These are phyloP conservation scores for Epichloe bromicola DNA, from an alignment of 2,329 filamentous ascomycete species.

Conservation along the genomic window DNA sequence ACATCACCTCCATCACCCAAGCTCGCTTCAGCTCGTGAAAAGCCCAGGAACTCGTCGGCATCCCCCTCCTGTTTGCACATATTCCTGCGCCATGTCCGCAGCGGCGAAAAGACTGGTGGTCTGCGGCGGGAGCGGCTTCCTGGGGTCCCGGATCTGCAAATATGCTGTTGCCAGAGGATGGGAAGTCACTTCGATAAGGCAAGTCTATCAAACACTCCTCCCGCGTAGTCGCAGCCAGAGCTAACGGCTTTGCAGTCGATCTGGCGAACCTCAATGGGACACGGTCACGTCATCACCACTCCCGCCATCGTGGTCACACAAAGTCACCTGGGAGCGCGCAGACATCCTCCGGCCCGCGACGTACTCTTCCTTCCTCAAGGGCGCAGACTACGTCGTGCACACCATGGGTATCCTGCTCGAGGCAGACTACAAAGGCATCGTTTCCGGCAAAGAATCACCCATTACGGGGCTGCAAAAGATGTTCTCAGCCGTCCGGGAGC, in stretches of 20 bases:
- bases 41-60: background rate
- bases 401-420: constrained; percentile 93
- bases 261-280: constrained; percentile 78
- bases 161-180: constrained; percentile 74
- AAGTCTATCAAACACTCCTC: background rate
- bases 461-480: constrained; percentile 65
- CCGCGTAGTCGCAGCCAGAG: background rate
- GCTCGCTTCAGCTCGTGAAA: background rate
- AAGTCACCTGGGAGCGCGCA: constrained; percentile 76
- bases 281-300: constrained; percentile 56
- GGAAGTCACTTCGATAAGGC: constrained; percentile 90
- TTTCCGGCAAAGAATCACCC: constrained; percentile 75
- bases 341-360: constrained; percentile 75
- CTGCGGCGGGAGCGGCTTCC: constrained; percentile 85
- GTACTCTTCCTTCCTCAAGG: constrained; percentile 63
- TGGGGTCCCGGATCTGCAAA: constrained; percentile 83
- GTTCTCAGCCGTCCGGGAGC: constrained; percentile 54
- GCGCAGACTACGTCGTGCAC: constrained; percentile 79
- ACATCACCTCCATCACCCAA: background rate
- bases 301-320: constrained; percentile 67
- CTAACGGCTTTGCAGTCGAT: constrained; percentile 48
- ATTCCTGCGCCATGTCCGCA: constrained; percentile 32
- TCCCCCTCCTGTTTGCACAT: background rate
- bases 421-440: constrained; percentile 90
- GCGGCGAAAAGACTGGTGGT: constrained; percentile 68